Evolutionary conservation across 345 rosid species (phyloP).

Genomic region (Bretschneidera sinensis): DNA sequence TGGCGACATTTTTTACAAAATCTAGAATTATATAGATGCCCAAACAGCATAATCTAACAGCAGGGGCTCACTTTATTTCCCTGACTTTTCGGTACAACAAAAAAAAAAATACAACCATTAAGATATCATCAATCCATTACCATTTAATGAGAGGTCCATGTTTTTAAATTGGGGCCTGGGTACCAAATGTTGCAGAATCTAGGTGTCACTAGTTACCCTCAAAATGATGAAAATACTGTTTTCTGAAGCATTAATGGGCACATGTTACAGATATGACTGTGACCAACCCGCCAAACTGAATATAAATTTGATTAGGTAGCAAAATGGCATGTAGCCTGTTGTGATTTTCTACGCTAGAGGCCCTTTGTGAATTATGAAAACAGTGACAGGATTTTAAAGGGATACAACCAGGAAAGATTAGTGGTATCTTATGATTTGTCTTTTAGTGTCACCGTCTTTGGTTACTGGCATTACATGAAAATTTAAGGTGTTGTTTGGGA

Average conservation of each 20-base stretch:
- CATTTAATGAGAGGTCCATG: too few relatives aligned
- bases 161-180: constrained; percentile 7
- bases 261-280: constrained; percentile 6
- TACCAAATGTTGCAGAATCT: neutral
- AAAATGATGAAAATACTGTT: constrained; percentile 19
- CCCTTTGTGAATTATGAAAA: neutral
- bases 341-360: constrained; percentile 12
- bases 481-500: too few relatives aligned
- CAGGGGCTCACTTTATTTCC: too few relatives aligned
- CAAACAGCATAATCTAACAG: too few relatives aligned
- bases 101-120: too few relatives aligned
- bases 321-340: constrained; percentile 9
- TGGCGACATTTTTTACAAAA: too few relatives aligned
- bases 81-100: too few relatives aligned
- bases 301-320: constrained; percentile 19
- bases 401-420: too few relatives aligned
- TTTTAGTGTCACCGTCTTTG: constrained; percentile 4
- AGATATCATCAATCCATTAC: too few relatives aligned
- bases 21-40: too few relatives aligned
- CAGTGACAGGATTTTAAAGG: too few relatives aligned
- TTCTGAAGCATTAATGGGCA: constrained; percentile 19
- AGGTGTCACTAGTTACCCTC: constrained; percentile 11
- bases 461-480: constrained; percentile 10
- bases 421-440: constrained; percentile 6
- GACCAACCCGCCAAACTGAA: neutral